A percentile compares a stretch with the other conserved stretches of the same genome.
Conservation (phyloP, 192 early-diverging fungal species). For the Coemansia sp. region DNA sequence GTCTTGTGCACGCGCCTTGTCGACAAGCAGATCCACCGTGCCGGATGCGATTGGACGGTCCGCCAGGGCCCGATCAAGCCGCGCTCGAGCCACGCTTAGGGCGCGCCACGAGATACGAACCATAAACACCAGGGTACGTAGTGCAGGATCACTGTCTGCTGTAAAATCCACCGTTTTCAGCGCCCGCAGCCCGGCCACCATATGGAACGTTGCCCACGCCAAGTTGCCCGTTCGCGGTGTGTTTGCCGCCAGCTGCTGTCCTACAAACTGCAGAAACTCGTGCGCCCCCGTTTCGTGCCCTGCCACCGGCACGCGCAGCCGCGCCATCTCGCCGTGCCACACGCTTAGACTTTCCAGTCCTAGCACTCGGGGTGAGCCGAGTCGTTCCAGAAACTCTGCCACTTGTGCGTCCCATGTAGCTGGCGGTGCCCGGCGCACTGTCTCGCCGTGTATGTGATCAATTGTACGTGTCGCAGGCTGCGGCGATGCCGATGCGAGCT, state of each 20-base stretch:
- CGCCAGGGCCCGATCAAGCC: conserved; percentile 28
- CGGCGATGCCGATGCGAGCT: conserved; percentile 25
- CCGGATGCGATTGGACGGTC: conserved; percentile 34
- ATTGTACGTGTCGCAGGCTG: conserved; percentile 36
- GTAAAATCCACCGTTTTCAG: conserved; percentile 52
- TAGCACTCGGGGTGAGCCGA: conserved; percentile 42
- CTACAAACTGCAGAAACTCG: conserved; percentile 29
- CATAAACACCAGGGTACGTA: conserved; percentile 41
- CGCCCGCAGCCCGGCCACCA: conserved; percentile 41
- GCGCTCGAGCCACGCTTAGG: conserved; percentile 9
- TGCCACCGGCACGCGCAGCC: conserved; percentile 13
- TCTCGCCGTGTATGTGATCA: conserved; percentile 20
- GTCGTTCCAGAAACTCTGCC: conserved; percentile 27
- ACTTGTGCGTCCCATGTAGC: conserved; percentile 35
- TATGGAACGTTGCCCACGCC: conserved; percentile 50
- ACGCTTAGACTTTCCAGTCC: conserved; percentile 42
- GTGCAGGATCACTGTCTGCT: conserved; percentile 27
- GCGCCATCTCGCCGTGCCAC: conserved; percentile 50
- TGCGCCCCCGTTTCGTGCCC: conserved; percentile 32
- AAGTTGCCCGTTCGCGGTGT: conserved; percentile 46
- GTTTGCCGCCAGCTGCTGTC: conserved; percentile 42
- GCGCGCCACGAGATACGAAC: conserved; percentile 37
- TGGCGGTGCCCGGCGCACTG: conserved; percentile 18
- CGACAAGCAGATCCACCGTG: conserved; percentile 32
- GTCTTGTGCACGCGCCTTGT: conserved; percentile 32